Conservation (phyloP, 2,329 filamentous ascomycete species). For the Pseudopithomyces maydicus region DNA sequence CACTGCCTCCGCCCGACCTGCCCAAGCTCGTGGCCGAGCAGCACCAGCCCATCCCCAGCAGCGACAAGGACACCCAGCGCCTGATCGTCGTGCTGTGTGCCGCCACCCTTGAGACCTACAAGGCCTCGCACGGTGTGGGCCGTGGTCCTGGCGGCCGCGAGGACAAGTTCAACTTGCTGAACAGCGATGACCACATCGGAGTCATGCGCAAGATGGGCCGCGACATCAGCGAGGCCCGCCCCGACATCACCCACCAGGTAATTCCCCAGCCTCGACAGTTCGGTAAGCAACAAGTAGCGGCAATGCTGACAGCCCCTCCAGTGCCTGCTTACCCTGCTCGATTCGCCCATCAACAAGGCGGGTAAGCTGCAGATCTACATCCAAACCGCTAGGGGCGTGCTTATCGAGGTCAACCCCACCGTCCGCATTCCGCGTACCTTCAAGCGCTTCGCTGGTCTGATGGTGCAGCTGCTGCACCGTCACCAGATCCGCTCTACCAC, state of each 20-base stretch:
- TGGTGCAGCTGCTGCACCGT: slow-evolving; percentile 96
- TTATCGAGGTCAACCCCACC: slow-evolving; percentile 97
- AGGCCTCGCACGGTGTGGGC: slow-evolving; percentile 75
- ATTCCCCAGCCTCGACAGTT: slow-evolving; percentile 7
- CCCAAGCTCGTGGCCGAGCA: slow-evolving; percentile 94
- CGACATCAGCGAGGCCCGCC: slow-evolving; percentile 95
- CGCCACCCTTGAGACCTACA: slow-evolving; percentile 97
- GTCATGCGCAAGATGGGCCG: slow-evolving; percentile 99
- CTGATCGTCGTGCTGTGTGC: slow-evolving; percentile 96
- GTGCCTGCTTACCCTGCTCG: slow-evolving; percentile 95
- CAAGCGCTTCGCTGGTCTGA: slow-evolving; percentile 97
- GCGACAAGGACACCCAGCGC: slow-evolving; percentile 88
- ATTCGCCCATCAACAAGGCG: slow-evolving; percentile 98
- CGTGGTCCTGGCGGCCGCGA: slow-evolving; percentile 71
- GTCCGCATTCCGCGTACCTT: slow-evolving; percentile 98
- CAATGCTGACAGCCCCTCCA: slow-evolving; percentile 47
- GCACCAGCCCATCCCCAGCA: slow-evolving; percentile 78
- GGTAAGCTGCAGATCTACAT: slow-evolving; percentile 98
- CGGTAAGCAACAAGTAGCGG: slow-evolving; percentile 23
- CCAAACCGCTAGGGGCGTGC: slow-evolving; percentile 92
- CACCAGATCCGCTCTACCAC: slow-evolving; percentile 95
- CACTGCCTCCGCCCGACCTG: slow-evolving; percentile 86
- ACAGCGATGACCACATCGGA: slow-evolving; percentile 98
- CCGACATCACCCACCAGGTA: slow-evolving; percentile 99
- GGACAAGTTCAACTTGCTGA: slow-evolving; percentile 96